Percentiles rank a stretch among this genome's conserved stretches.
phyloP scores from a whole-genome alignment of 1,284 basidiomycete species.

The Vanrija humicola region DNA sequence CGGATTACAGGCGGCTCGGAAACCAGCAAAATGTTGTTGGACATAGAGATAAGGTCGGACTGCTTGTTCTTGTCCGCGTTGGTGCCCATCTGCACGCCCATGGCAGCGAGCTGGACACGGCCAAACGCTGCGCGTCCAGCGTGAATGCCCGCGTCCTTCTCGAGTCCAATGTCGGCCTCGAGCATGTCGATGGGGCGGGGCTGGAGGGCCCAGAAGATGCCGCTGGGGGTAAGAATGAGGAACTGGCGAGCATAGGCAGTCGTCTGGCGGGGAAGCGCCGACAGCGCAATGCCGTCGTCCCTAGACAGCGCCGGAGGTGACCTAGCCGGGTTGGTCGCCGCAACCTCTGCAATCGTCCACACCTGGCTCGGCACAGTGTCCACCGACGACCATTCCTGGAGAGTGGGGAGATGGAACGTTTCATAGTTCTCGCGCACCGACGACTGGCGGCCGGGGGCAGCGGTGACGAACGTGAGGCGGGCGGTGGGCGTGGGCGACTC shows the following conservation, averaged over 20 bases:
- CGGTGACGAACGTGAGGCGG: slow-evolving; percentile 28
- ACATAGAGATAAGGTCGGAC: slow-evolving; percentile 26
- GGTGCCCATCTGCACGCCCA: slow-evolving; percentile 35
- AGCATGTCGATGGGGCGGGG: slow-evolving; percentile 42
- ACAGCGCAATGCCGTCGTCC: slow-evolving; percentile 27
- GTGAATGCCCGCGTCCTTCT: slow-evolving; percentile 32
- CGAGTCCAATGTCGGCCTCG: slow-evolving; percentile 30
- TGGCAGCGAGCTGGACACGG: slow-evolving; percentile 36
- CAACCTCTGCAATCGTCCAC: slow-evolving; percentile 64
- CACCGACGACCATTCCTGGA: slow-evolving; percentile 32
- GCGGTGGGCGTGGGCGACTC: slow-evolving; percentile 20
- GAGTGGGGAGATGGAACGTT: slow-evolving; percentile 20
- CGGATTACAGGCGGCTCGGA: slow-evolving; percentile 29
- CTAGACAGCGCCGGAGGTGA: slow-evolving; percentile 12
- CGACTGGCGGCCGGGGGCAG: slow-evolving; percentile 33
- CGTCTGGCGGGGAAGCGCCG: slow-evolving; percentile 32
- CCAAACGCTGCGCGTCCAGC: slow-evolving; percentile 31
- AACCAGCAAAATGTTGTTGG: slow-evolving; percentile 30
- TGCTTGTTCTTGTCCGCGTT: slow-evolving; percentile 16
- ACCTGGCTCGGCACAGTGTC: slow-evolving; percentile 72
- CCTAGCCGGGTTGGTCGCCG: slow-evolving; percentile 28
- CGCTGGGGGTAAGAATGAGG: slow-evolving; percentile 38
- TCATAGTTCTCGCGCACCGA: slow-evolving; percentile 37
- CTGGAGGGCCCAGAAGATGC: slow-evolving; percentile 30
- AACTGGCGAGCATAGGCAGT: slow-evolving; percentile 30